Percentiles rank a stretch among this genome's conserved stretches.
phyloP scores from a whole-genome alignment of 345 rosid genomes.

The Eucalyptus decipiens region DNA sequence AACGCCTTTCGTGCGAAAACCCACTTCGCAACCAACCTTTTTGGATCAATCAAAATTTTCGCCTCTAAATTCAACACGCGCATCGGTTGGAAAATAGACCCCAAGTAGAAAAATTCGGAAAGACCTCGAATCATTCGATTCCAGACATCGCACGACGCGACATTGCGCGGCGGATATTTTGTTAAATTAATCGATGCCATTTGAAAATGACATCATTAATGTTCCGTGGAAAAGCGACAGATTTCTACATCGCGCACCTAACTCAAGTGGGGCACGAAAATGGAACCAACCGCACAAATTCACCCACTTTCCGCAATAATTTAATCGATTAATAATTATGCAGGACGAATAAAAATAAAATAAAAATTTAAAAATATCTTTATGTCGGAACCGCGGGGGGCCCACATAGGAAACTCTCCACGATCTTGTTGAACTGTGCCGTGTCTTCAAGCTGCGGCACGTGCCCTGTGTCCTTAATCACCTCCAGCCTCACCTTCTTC shows the following conservation, averaged over 20 bases:
- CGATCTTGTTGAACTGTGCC: slow-evolving; percentile 32
- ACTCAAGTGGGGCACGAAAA: not conserved
- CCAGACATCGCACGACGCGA: not conserved
- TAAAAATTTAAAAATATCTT: not conserved
- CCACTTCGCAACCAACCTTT: not conserved
- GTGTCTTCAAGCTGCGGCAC: slow-evolving; percentile 68
- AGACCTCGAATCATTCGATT: not conserved
- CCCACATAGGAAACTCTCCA: slow-evolving; percentile 34
- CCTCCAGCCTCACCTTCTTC: slow-evolving; percentile 46
- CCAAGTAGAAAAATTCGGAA: too few relatives aligned
- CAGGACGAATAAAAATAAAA: not conserved
- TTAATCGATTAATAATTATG: not conserved
- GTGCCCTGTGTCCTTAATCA: slow-evolving; percentile 54
- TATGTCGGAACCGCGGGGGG: not conserved
- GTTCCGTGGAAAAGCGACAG: not conserved
- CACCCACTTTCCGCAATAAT: not conserved
- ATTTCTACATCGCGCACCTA: not conserved
- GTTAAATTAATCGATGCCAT: not conserved
- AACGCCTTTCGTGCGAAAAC: not conserved
- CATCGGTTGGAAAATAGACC: not conserved
- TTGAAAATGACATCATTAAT: not conserved
- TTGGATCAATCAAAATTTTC: accelerated
- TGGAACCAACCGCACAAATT: not conserved
- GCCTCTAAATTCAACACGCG: not conserved
- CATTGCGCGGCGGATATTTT: not conserved